Percentiles rank a stretch among this genome's conserved stretches.
These are phyloP conservation scores for Tolypocladium ophioglossoides DNA, from an alignment of 2,329 filamentous ascomycete species.

Conservation along the genomic window DNA sequence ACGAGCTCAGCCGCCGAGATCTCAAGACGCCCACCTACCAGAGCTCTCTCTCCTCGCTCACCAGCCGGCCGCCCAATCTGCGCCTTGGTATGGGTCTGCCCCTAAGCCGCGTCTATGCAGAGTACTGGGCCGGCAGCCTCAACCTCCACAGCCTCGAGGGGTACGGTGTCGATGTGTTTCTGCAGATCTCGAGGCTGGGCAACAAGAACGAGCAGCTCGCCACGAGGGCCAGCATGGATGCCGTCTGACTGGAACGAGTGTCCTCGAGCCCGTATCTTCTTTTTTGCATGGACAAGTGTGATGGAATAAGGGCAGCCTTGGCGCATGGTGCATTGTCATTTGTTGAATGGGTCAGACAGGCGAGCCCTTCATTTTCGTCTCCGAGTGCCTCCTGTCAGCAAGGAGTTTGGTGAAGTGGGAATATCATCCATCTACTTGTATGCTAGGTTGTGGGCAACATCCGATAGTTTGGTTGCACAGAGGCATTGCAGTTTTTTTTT, in stretches of 20 bases:
- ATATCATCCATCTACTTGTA: neutral
- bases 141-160: slow-evolving; percentile 89
- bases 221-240: slow-evolving; percentile 67
- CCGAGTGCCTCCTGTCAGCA: neutral
- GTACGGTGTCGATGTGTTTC: slow-evolving; percentile 89
- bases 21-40: slow-evolving; percentile 30
- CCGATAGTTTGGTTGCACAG: neutral
- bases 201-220: slow-evolving; percentile 96
- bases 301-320: neutral
- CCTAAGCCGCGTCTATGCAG: slow-evolving; percentile 87
- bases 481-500: neutral
- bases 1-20: slow-evolving; percentile 28
- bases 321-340: slow-evolving; percentile 4
- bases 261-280: neutral
- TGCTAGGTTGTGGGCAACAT: neutral
- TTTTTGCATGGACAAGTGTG: neutral
- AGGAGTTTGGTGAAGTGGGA: neutral
- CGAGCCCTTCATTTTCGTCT: neutral
- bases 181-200: slow-evolving; percentile 91
- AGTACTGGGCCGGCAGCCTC: slow-evolving; percentile 93
- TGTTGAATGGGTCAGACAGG: neutral
- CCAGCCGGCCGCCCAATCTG: slow-evolving; percentile 74
- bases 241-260: slow-evolving; percentile 31
- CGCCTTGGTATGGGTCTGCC: slow-evolving; percentile 88
- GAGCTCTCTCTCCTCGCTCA: slow-evolving; percentile 68